A percentile compares a stretch with the other conserved stretches of the same genome.
phyloP scores from a whole-genome alignment of 2,329 filamentous ascomycete genomes.

The Fusarium sp. region DNA sequence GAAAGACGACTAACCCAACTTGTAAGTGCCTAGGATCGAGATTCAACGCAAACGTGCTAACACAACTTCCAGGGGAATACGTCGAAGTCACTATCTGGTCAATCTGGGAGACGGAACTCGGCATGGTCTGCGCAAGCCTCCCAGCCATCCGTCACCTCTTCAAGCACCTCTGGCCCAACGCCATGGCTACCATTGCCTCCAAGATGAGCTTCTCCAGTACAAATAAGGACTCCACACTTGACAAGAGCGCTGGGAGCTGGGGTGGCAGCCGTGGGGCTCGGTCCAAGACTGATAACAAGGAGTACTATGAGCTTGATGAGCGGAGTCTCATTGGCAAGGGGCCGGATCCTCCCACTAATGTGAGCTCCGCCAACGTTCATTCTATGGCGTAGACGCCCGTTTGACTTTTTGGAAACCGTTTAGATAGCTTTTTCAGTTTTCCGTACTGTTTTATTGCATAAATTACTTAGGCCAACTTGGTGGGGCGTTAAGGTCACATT shows the following conservation, averaged over 20 bases:
- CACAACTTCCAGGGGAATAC: slow-evolving; percentile 15
- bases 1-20: slow-evolving; percentile 33
- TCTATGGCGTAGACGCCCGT: not conserved
- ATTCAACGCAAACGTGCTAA: not conserved
- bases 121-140: slow-evolving; percentile 39
- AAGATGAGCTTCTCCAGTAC: slow-evolving; percentile 25
- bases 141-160: slow-evolving; percentile 39
- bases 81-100: slow-evolving; percentile 40
- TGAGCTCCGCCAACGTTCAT: slow-evolving; percentile 6
- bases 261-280: slow-evolving; percentile 23
- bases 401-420: not conserved
- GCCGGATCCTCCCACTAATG: not conserved
- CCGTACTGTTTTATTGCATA: not conserved
- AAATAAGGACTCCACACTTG: slow-evolving; percentile 18
- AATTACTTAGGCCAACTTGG: not conserved
- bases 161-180: slow-evolving; percentile 41
- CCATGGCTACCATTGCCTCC: slow-evolving; percentile 36
- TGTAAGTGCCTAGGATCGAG: slow-evolving; percentile 6
- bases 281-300: slow-evolving; percentile 36
- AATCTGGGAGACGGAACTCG: slow-evolving; percentile 41
- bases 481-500: not conserved
- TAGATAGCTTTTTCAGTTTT: not conserved
- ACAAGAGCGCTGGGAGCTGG: slow-evolving; percentile 34
- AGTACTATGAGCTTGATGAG: slow-evolving; percentile 36
- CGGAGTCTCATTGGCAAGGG: slow-evolving; percentile 33